Evolutionary conservation across 2,329 filamentous ascomycete genomes (phyloP).

Genomic region (Verticillium albo-atrum): DNA sequence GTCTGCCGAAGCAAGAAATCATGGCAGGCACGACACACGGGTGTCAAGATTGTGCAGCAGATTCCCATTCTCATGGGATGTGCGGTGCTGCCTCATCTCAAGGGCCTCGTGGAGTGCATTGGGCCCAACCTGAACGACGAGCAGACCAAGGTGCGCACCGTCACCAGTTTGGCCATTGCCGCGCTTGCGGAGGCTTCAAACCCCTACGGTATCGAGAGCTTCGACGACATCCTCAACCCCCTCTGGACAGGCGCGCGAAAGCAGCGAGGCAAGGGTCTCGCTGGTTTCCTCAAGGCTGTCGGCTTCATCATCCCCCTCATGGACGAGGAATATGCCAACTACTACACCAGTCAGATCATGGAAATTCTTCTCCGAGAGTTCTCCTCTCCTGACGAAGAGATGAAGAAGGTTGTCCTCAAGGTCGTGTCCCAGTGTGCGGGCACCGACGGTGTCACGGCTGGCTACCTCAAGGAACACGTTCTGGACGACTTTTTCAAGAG

Average conservation of each 20-base stretch:
- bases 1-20: slow-evolving; percentile 98
- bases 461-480: slow-evolving; percentile 92
- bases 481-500: slow-evolving; percentile 97
- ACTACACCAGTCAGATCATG: slow-evolving; percentile 98
- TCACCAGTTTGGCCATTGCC: slow-evolving; percentile 91
- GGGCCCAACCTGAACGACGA: slow-evolving; percentile 94
- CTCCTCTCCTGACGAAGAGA: slow-evolving; percentile 94
- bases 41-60: slow-evolving; percentile 98
- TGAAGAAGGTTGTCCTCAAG: slow-evolving; percentile 99
- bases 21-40: slow-evolving; percentile 96
- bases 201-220: slow-evolving; percentile 98
- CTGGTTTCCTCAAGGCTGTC: slow-evolving; percentile 94
- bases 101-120: slow-evolving; percentile 94
- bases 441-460: slow-evolving; percentile 90
- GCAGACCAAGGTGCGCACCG: slow-evolving; percentile 94
- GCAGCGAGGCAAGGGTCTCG: slow-evolving; percentile 92
- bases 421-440: slow-evolving; percentile 94
- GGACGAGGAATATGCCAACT: slow-evolving; percentile 99
- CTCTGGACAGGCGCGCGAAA: slow-evolving; percentile 95
- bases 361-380: slow-evolving; percentile 96
- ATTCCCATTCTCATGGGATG: slow-evolving; percentile 99
- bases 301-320: slow-evolving; percentile 98
- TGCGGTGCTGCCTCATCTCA: slow-evolving; percentile 89
- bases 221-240: slow-evolving; percentile 95
- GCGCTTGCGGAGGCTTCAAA: slow-evolving; percentile 94